phyloP scores from a whole-genome alignment of 1,284 basidiomycete species.

The Heliocybe sulcata region DNA sequence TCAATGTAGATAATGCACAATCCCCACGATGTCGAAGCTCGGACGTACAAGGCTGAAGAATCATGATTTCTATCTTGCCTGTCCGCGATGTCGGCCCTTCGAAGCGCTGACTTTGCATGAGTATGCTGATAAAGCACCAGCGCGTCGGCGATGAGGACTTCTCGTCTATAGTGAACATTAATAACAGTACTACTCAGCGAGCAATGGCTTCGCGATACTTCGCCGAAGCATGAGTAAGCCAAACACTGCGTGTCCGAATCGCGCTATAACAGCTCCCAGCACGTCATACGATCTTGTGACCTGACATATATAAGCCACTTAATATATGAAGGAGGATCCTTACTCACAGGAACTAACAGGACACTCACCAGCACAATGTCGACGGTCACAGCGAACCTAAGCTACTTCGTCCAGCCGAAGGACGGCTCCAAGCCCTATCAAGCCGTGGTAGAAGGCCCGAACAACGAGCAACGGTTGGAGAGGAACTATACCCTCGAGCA shows the following conservation, averaged over 20 bases:
- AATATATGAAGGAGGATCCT: neutral
- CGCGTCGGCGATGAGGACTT: too few species aligned
- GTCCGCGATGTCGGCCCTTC: too few species aligned
- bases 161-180: too few species aligned
- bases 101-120: too few species aligned
- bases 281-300: neutral
- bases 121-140: too few species aligned
- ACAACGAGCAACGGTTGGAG: slow-evolving; percentile 2
- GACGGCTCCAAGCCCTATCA: slow-evolving; percentile 10
- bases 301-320: neutral
- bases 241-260: neutral
- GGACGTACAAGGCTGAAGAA: too few species aligned
- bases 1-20: too few species aligned
- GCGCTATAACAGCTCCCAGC: neutral
- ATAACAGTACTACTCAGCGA: too few species aligned
- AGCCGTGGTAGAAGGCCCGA: slow-evolving; percentile 2
- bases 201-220: neutral
- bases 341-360: neutral
- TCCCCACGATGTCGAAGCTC: too few species aligned
- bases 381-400: slow-evolving; percentile 7
- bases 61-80: too few species aligned
- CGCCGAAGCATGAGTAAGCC: neutral
- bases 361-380: neutral
- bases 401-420: slow-evolving; percentile 9
- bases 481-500: slow-evolving; percentile 2